phyloP scores from a whole-genome alignment of 2,329 filamentous ascomycete species.

The Graphilbum sp. region DNA sequence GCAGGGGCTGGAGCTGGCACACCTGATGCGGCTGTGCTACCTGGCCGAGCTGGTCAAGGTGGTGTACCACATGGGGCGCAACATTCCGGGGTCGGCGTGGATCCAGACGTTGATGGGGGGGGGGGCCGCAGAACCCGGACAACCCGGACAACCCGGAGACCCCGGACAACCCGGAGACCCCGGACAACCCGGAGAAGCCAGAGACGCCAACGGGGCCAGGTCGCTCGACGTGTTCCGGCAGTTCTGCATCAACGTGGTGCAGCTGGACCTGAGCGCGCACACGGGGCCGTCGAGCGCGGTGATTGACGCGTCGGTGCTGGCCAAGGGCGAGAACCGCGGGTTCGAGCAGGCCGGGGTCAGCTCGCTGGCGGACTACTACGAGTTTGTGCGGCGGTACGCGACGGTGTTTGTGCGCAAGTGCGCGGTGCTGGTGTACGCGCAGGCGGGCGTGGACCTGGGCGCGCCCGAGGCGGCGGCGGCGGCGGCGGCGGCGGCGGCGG shows the following conservation, averaged over 20 bases:
- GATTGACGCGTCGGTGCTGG: slow-evolving; percentile 17
- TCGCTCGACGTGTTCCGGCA: slow-evolving; percentile 35
- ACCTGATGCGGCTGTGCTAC: slow-evolving; percentile 74
- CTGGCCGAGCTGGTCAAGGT: slow-evolving; percentile 82
- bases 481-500: slow-evolving; percentile 40
- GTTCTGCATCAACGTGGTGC: slow-evolving; percentile 33
- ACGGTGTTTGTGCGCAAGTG: slow-evolving; percentile 81
- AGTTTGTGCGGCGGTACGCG: slow-evolving; percentile 63
- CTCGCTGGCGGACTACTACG: slow-evolving; percentile 36
- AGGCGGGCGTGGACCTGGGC: slow-evolving; percentile 77
- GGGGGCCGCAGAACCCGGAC: slow-evolving; percentile 1
- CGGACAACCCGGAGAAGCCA: background rate
- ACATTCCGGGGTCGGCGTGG: slow-evolving; percentile 34
- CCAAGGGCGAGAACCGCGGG: slow-evolving; percentile 23
- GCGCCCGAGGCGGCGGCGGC: slow-evolving; percentile 45
- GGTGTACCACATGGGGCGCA: slow-evolving; percentile 40
- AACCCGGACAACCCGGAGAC: too few species aligned
- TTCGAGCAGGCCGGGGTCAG: slow-evolving; percentile 40
- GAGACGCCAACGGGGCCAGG: slow-evolving; percentile 25
- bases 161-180: background rate
- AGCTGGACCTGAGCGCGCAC: slow-evolving; percentile 24
- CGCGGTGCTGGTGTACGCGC: slow-evolving; percentile 68
- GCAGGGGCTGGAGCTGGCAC: slow-evolving; percentile 56
- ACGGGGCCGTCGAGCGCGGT: slow-evolving; percentile 4
- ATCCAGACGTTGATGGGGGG: slow-evolving; percentile 25